phyloP scores from a whole-genome alignment of 225 moss, liverwort and hornwort genomes.

The Bryum argenteum region DNA sequence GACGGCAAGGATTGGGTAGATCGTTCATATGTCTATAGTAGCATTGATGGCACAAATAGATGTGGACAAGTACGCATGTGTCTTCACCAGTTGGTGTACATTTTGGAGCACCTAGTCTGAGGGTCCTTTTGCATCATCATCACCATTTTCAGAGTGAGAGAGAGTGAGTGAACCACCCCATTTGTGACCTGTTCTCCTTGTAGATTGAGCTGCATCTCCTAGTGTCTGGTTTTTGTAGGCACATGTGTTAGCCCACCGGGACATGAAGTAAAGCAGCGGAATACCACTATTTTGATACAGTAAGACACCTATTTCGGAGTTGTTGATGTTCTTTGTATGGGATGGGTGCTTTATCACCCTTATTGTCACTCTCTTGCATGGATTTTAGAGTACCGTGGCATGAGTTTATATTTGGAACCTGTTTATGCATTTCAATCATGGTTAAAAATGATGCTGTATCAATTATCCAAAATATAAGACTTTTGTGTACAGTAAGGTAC shows the following conservation, averaged over 20 bases:
- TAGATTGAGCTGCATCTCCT: conserved; percentile 57
- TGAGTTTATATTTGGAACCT: no score
- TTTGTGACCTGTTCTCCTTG: conserved; percentile 60
- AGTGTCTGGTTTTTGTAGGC: conserved; percentile 54
- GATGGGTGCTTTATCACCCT: conserved; percentile 8
- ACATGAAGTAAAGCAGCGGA: conserved; percentile 40
- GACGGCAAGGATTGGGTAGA: conserved; percentile 90
- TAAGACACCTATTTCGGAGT: conserved; percentile 9
- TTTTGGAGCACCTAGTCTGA: conserved; percentile 43
- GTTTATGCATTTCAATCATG: no score
- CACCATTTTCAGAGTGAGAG: conserved; percentile 37
- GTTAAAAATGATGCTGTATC: no score
- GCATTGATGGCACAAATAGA: conserved; percentile 34
- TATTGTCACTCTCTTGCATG: neutral
- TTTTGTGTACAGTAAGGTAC: no score
- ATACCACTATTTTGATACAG: conserved; percentile 38
- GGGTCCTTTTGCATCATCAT: conserved; percentile 39
- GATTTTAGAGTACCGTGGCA: no score
- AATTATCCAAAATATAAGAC: no score
- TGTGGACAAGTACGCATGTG: conserved; percentile 35
- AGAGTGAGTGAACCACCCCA: conserved; percentile 33
- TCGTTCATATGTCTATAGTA: conserved; percentile 33
- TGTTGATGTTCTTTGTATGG: neutral
- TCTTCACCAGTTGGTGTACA: conserved; percentile 46
- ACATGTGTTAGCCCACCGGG: conserved; percentile 42